phyloP scores from a whole-genome alignment of 2,329 filamentous ascomycete species.

The Fusarium transvaalense region DNA sequence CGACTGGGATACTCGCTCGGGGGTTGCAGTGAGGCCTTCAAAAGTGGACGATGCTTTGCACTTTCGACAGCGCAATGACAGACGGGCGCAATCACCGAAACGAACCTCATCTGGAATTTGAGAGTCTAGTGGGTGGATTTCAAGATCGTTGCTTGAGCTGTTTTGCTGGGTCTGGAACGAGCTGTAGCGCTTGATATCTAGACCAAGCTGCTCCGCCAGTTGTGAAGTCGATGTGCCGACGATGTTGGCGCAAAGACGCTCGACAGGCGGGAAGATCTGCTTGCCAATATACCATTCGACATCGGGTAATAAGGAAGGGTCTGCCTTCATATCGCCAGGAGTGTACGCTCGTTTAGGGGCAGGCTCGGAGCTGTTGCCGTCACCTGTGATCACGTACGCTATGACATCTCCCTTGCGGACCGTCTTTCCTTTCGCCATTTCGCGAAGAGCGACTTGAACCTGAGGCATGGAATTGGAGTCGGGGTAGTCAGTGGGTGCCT shows the following conservation, averaged over 20 bases:
- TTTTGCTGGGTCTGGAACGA: constrained; percentile 60
- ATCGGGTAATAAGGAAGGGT: constrained; percentile 82
- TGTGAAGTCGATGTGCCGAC: constrained; percentile 90
- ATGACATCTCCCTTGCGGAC: constrained; percentile 96
- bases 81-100: constrained; percentile 82
- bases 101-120: constrained; percentile 93
- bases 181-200: constrained; percentile 89
- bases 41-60: constrained; percentile 82
- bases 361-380: constrained; percentile 73
- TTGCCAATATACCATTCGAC: constrained; percentile 99
- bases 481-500: constrained; percentile 91
- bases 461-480: constrained; percentile 97
- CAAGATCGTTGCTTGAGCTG: constrained; percentile 69
- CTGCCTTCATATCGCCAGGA: constrained; percentile 83
- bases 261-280: constrained; percentile 97
- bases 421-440: constrained; percentile 86
- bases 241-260: constrained; percentile 97
- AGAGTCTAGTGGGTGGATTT: constrained; percentile 92
- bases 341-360: constrained; percentile 91
- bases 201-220: constrained; percentile 91
- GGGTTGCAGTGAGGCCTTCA: constrained; percentile 75
- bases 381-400: constrained; percentile 90
- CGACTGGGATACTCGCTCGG: constrained; percentile 74
- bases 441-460: constrained; percentile 92
- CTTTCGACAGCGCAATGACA: constrained; percentile 82